Base-by-base conservation (phyloP, 2,329 filamentous ascomycete genomes). In the Sporothrix brasiliensis region DNA sequence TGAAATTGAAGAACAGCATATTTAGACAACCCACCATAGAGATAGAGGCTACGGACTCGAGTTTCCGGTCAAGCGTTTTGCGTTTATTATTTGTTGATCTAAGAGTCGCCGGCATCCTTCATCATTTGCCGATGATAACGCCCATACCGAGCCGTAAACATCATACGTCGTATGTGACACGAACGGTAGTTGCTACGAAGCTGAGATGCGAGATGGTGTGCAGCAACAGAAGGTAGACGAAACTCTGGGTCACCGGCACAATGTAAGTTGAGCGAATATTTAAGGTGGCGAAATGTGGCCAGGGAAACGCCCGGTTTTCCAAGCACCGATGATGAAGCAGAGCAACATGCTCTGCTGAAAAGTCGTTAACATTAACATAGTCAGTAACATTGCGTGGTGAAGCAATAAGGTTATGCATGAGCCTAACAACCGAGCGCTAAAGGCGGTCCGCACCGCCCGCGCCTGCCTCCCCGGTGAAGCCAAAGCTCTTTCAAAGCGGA, bases 391-490 rank as follows among this genome's bases (percentile, higher is more conserved):
- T 24, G 9, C 21, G 11, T 24, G n/a, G 13, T 44, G 56, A 16
- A 13, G 41, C 41, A 50, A 5, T n/a, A 9, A 21, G 49, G 49
- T 50, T 10, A 50, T n/a, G 49, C 3, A 16, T 16, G 41, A 44
- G 19, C 30, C 54, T 27, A 39, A 47, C 21, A 10, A 21, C 21
- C 21, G 58, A 27, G 39, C 58, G 39, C 58, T 63, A 63, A 39
- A 63, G 39, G 39, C 58, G 58, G 58, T 3, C 58, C 58, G 58
- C 39, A n/a, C 58, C 58, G 58, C 39, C 39, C 58, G 58, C 39
- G 11, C n/a, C 27, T 47, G 39, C 30, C 39, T 61, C 19, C 30
- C 19, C 39, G n/a, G 58, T 63, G 21, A 39, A 63, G 39, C 21
- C 27, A 2, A 3, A 4, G 11, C 10, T 4, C 27, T 44, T 11